These are phyloP conservation scores for Albugo candida DNA, from an alignment of 352 stramenopile genomes.

Conservation along the genomic window DNA sequence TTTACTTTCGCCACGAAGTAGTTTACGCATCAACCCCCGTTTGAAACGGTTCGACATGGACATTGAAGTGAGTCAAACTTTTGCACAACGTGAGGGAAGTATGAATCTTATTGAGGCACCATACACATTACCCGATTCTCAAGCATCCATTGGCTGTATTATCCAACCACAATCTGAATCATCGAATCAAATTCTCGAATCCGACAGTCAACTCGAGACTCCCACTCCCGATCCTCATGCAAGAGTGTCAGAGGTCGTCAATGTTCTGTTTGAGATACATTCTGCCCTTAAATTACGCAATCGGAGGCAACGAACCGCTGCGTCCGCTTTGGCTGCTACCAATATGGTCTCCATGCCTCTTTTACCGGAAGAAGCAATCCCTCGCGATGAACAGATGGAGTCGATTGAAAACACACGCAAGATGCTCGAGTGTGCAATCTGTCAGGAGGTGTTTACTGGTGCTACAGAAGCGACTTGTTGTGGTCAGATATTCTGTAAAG, in stretches of 20 bases:
- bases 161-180: conserved; percentile 17
- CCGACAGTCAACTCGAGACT: conserved; percentile 9
- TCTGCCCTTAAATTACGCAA: conserved; percentile 58
- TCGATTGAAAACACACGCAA: conserved; percentile 61
- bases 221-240: conserved; percentile 9
- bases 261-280: conserved; percentile 76
- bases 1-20: conserved; percentile 41
- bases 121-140: neutral
- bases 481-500: conserved; percentile 71
- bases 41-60: conserved; percentile 71
- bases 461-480: conserved; percentile 66
- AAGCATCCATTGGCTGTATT: conserved; percentile 5
- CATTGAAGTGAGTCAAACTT: conserved; percentile 54
- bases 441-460: conserved; percentile 56
- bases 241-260: conserved; percentile 48
- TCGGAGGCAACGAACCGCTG: conserved; percentile 52
- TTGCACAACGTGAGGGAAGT: conserved; percentile 43
- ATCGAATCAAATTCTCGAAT: conserved; percentile 9
- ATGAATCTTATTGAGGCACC: conserved; percentile 34
- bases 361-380: conserved; percentile 33
- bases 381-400: conserved; percentile 57
- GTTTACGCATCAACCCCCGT: conserved; percentile 26
- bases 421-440: conserved; percentile 77
- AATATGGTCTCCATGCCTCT: conserved; percentile 57
- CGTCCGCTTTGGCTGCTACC: conserved; percentile 41